Conservation (phyloP, 31 red algal genomes). For the Asparagopsis taxiformis region DNA sequence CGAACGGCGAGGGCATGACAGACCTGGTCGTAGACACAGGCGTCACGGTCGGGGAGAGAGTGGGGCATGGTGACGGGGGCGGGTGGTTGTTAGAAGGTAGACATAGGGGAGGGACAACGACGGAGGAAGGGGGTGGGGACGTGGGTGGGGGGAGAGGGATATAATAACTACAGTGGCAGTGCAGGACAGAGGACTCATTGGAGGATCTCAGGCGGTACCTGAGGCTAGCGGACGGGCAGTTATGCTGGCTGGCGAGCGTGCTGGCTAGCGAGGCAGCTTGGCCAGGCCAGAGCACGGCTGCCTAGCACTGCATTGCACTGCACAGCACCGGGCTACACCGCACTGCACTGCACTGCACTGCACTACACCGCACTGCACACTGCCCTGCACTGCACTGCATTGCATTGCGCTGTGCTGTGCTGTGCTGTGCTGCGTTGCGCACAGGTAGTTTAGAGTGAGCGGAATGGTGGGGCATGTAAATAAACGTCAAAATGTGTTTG, state of each 20-base stretch:
- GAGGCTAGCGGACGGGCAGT: no score
- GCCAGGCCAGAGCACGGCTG: not conserved
- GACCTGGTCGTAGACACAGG: slow-evolving; percentile 6
- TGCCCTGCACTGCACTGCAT: no score
- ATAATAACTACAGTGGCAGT: not conserved
- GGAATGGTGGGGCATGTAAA: not conserved
- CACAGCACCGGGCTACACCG: no score
- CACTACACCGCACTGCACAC: no score
- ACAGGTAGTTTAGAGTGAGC: not conserved
- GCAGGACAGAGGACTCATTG: slow-evolving; percentile 1
- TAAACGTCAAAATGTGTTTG: not conserved
- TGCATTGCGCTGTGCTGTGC: no score
- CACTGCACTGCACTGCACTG: no score
- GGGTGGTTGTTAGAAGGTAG: not conserved
- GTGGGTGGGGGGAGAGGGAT: not conserved
- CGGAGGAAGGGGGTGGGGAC: slow-evolving; percentile 12
- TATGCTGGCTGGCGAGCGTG: no score
- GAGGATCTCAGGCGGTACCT: not conserved
- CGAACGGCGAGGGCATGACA: slow-evolving; percentile 24
- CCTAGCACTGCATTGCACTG: no score
- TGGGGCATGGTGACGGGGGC: not conserved
- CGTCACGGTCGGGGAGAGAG: not conserved
- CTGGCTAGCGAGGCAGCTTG: no score
- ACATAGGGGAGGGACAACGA: not conserved
- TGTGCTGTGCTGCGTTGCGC: no score